Percentiles rank a stretch among this genome's conserved stretches.
phyloP scores from a whole-genome alignment of 495 filamentous ascomycete species.

The Bombardia bombarda region DNA sequence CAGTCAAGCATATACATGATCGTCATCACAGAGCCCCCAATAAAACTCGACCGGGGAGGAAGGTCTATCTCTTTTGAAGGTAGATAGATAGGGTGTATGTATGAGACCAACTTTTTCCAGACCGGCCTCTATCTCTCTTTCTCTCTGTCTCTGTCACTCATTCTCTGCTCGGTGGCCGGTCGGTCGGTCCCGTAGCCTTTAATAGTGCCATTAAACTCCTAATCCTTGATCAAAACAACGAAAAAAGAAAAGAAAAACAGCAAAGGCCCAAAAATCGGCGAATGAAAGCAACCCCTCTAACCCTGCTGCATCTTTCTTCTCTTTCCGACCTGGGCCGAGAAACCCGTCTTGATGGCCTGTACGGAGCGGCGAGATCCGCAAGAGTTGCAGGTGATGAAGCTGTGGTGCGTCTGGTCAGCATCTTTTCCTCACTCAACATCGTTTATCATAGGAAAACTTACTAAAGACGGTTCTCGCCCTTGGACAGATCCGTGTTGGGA shows the following conservation, averaged over 20 bases:
- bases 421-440: conserved; percentile 29
- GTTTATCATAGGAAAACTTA: conserved; percentile 36
- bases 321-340: conserved; percentile 96
- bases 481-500: conserved; percentile 91
- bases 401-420: conserved; percentile 6
- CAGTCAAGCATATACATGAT: too few relatives aligned
- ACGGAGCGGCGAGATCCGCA: conserved; percentile 87
- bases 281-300: conserved; percentile 20
- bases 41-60: too few relatives aligned
- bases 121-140: too few relatives aligned
- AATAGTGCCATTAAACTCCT: too few relatives aligned
- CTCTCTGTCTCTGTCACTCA: too few relatives aligned
- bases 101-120: too few relatives aligned
- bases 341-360: conserved; percentile 98
- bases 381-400: conserved; percentile 49
- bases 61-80: too few relatives aligned
- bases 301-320: conserved; percentile 55
- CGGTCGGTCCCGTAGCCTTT: too few relatives aligned
- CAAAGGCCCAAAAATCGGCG: conserved; percentile 1
- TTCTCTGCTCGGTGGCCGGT: too few relatives aligned
- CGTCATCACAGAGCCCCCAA: too few relatives aligned
- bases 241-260: conserved; percentile 8
- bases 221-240: neutral
- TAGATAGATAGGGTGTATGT: too few relatives aligned
- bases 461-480: conserved; percentile 89